Base-by-base conservation (phyloP, 2,329 filamentous ascomycete species). In the Xylaria sp. region DNA sequence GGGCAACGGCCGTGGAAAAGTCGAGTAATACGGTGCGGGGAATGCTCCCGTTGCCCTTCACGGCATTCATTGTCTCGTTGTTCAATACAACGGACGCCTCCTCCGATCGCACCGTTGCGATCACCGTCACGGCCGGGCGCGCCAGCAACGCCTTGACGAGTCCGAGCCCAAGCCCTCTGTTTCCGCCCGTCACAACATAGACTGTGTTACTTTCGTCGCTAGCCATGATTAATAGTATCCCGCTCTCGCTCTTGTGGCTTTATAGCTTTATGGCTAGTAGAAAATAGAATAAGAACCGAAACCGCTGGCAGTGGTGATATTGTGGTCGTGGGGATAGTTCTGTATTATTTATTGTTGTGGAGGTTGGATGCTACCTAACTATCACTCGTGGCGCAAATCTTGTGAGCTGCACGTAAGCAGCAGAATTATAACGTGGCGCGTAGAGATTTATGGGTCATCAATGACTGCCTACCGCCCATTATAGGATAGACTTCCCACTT, bases 41-140 rank as follows among this genome's bases (percentile, higher is more conserved):
- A 0, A 56, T 69, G 57, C 79, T 82, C 0, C 62, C 70, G 0
- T 72, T 39, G 3, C 75, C 81, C 17, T 21, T 34, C 0, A 64
- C 76, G 1, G 77, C 67, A 0, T 80, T 69, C 0, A 61, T 30
- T 12, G 48, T 53, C 4, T 70, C 69, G 3, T 77, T 60, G 4
- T 70, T 59, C 6, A 78, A 68, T 0, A 68, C 69, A 0, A 71
- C 66, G 0, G 69, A 47, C 1, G 73, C 61, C 12, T 69, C 39
- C 2, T 76, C 70, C 56, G 76, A 73, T 14, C 81, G 79, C 3
- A 82, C 80, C 1, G 78, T 78, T 1, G 79, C 81, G 21, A 83
- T 75, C 54, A 81, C 73, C 1, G 77, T 87, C 73, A 89, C 86
- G 71, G 87, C 86, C 71, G 86, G 82, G 21, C 86, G 85, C 36